Conservation (phyloP, 1,284 basidiomycete species). For the Microbotryum violaceum region DNA sequence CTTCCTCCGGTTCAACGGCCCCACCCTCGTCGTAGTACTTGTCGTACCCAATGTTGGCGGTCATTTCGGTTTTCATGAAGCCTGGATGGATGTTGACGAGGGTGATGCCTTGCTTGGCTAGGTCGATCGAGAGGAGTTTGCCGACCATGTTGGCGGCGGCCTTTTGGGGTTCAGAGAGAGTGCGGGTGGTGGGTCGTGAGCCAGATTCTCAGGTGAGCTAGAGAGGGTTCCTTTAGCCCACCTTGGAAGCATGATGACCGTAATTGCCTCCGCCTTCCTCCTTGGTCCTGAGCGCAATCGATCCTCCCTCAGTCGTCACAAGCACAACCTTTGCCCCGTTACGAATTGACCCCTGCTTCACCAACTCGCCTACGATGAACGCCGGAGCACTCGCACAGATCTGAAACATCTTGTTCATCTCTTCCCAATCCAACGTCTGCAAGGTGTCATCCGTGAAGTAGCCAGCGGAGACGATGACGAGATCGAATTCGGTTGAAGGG, state of each 20-base stretch:
- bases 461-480: slow-evolving; percentile 45
- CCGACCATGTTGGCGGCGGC: slow-evolving; percentile 50
- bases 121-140: slow-evolving; percentile 44
- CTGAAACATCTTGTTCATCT: slow-evolving; percentile 47
- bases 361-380: slow-evolving; percentile 42
- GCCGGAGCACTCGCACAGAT: slow-evolving; percentile 47
- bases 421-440: slow-evolving; percentile 42
- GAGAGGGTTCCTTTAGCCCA: neutral
- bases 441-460: slow-evolving; percentile 46
- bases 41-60: slow-evolving; percentile 47
- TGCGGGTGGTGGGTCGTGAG: no score
- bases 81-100: slow-evolving; percentile 47
- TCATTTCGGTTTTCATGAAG: slow-evolving; percentile 47
- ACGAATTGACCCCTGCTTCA: slow-evolving; percentile 17
- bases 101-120: slow-evolving; percentile 44
- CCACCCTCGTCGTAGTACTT: slow-evolving; percentile 46
- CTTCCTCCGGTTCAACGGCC: slow-evolving; percentile 47
- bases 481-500: slow-evolving; percentile 37
- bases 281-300: slow-evolving; percentile 45
- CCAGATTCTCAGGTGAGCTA: neutral
- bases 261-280: slow-evolving; percentile 49
- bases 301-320: slow-evolving; percentile 48
- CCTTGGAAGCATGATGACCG: slow-evolving; percentile 44
- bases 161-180: slow-evolving; percentile 39
- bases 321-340: slow-evolving; percentile 43